Conservation (phyloP, 2,329 filamentous ascomycete species). For the Pseudogymnoascus sp. region DNA sequence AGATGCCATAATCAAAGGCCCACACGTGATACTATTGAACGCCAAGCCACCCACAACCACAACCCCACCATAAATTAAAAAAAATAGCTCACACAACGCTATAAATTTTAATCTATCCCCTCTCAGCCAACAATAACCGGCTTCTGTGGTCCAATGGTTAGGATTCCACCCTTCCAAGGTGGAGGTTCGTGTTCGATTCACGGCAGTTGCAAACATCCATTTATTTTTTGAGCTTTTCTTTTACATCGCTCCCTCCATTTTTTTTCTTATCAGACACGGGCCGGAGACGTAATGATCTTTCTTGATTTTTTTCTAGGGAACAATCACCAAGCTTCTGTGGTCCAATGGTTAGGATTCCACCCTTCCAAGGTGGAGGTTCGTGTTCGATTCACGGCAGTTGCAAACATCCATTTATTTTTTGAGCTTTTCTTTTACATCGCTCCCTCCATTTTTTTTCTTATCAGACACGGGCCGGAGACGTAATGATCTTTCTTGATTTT, state of each 20-base stretch:
- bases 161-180: conserved; percentile 23
- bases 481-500: too few species aligned
- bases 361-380: conserved; percentile 25
- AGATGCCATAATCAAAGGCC: background rate
- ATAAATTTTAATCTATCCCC: background rate
- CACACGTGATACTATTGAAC: background rate
- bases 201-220: conserved; percentile 11
- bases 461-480: too few species aligned
- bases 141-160: conserved; percentile 15
- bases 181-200: conserved; percentile 25
- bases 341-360: conserved; percentile 20
- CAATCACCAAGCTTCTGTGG: conserved; percentile 4
- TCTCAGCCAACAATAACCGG: background rate
- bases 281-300: too few species aligned
- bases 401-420: conserved; percentile 11
- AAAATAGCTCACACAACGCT: background rate
- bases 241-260: background rate
- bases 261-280: background rate
- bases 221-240: conserved; percentile 5
- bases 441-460: background rate
- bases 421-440: background rate
- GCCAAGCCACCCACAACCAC: conserved; percentile 11
- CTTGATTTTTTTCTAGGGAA: background rate
- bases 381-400: conserved; percentile 21
- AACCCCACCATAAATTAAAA: conserved; percentile 11